Conservation (phyloP, 1,139 yeast genomes). For the Suhomyces wounanorum region DNA sequence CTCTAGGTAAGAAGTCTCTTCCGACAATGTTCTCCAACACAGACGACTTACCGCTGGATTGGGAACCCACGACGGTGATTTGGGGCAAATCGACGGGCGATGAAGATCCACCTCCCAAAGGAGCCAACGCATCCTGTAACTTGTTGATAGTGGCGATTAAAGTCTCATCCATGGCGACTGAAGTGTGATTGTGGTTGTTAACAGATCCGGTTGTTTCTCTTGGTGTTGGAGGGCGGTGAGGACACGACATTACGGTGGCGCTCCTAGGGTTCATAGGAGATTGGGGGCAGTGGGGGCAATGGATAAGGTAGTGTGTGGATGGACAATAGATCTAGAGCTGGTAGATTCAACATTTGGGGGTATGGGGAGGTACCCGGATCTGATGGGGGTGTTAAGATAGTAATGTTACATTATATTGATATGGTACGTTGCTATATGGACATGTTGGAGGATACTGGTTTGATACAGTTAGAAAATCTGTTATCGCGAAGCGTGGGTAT, state of each 20-base stretch:
- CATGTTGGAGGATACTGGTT: not conserved
- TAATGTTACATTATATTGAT: not conserved
- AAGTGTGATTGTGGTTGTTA: conserved; percentile 4
- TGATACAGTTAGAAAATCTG: no score
- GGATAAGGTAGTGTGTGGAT: not conserved
- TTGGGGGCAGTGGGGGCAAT: not conserved
- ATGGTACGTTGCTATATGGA: not conserved
- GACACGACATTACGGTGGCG: conserved; percentile 4
- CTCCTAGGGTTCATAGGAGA: no score
- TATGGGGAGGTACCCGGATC: not conserved
- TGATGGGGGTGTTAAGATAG: not conserved
- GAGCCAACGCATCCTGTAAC: conserved; percentile 91
- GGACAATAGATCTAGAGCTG: not conserved
- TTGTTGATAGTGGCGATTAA: conserved; percentile 90
- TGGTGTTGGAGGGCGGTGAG: conserved; percentile 6
- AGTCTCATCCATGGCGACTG: conserved; percentile 73
- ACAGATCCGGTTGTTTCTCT: conserved; percentile 1
- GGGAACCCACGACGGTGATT: conserved; percentile 78
- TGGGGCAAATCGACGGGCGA: conserved; percentile 84
- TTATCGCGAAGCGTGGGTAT: no score
- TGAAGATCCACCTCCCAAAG: conserved; percentile 82
- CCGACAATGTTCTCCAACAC: conserved; percentile 80
- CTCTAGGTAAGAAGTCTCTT: conserved; percentile 75
- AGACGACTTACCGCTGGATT: conserved; percentile 77
- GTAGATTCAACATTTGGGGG: not conserved